Conservation (phyloP, 2,329 filamentous ascomycete genomes). For the Colletotrichum phormii region DNA sequence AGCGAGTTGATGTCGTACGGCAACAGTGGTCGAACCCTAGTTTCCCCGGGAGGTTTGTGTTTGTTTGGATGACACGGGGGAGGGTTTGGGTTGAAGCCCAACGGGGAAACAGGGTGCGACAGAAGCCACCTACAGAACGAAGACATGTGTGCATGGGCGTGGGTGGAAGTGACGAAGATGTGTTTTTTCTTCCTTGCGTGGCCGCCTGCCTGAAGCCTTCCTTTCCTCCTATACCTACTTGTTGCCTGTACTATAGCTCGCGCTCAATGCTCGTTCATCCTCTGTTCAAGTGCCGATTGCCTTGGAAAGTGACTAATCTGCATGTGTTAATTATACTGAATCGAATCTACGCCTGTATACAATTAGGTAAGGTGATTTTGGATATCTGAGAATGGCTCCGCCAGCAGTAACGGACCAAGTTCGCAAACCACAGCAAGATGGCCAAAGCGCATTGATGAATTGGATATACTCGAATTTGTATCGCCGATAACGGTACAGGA, state of each 20-base stretch:
- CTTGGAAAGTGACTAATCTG: not conserved
- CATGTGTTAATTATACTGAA: not conserved
- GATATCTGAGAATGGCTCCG: not conserved
- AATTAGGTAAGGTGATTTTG: not conserved
- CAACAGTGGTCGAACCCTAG: not conserved
- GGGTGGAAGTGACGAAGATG: constrained; percentile 29
- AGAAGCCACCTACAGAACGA: constrained; percentile 24
- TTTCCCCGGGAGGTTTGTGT: constrained; percentile 13
- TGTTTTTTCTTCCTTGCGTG: constrained; percentile 34
- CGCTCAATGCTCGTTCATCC: constrained; percentile 39
- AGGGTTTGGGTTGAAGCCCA: not conserved
- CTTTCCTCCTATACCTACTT: constrained; percentile 37
- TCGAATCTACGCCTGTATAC: not conserved
- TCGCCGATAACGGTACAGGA: too few species aligned
- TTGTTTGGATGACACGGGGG: constrained; percentile 6
- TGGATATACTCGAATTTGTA: not conserved
- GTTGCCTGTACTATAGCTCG: constrained; percentile 37
- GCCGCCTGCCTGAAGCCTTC: constrained; percentile 31
- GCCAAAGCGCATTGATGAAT: not conserved
- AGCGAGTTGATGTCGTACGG: constrained; percentile 8
- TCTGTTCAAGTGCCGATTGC: constrained; percentile 29
- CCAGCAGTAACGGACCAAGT: not conserved
- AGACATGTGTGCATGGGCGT: constrained; percentile 27
- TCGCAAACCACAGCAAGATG: not conserved
- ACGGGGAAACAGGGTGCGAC: not conserved